Evolutionary conservation across 352 stramenopile species (phyloP).

Genomic region (Globisporangium apiculatum): DNA sequence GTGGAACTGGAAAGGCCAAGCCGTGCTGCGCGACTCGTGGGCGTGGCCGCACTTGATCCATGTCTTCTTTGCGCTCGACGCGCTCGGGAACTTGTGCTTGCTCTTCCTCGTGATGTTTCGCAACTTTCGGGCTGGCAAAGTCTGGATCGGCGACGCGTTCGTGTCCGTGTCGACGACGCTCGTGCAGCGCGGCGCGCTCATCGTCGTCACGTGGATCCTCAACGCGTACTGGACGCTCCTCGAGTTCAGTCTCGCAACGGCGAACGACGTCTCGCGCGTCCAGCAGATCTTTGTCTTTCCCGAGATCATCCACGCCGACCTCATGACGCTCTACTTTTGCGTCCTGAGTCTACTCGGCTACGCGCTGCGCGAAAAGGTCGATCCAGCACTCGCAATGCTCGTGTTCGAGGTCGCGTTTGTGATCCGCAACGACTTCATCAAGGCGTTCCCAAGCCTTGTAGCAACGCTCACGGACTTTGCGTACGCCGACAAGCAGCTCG

Average conservation of each 20-base stretch:
- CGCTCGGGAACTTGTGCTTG: slow-evolving; percentile 28
- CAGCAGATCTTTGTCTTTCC: slow-evolving; percentile 2
- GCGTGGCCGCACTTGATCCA: slow-evolving; percentile 44
- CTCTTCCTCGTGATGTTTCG: slow-evolving; percentile 29
- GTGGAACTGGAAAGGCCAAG: slow-evolving; percentile 7
- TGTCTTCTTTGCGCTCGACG: slow-evolving; percentile 32
- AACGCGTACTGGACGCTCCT: slow-evolving; percentile 39
- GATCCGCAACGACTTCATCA: slow-evolving; percentile 1
- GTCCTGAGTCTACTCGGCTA: neutral
- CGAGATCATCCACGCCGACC: slow-evolving; percentile 8
- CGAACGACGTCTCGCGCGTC: neutral
- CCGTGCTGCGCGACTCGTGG: slow-evolving; percentile 34
- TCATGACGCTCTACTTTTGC: slow-evolving; percentile 8
- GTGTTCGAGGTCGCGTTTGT: slow-evolving; percentile 5
- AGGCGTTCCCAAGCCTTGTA: neutral
- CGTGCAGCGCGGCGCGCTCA: slow-evolving; percentile 19
- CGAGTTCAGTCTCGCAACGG: slow-evolving; percentile 23
- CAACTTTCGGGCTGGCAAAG: slow-evolving; percentile 21
- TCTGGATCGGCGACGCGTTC: slow-evolving; percentile 48
- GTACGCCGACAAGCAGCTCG: neutral
- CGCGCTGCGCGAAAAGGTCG: slow-evolving; percentile 1
- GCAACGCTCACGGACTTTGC: neutral
- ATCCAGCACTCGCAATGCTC: slow-evolving; percentile 4
- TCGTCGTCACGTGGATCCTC: slow-evolving; percentile 32
- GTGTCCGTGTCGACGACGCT: slow-evolving; percentile 33